These are phyloP conservation scores for Arxiozyma bovina DNA, from an alignment of 1,139 yeast genomes.

Conservation along the genomic window DNA sequence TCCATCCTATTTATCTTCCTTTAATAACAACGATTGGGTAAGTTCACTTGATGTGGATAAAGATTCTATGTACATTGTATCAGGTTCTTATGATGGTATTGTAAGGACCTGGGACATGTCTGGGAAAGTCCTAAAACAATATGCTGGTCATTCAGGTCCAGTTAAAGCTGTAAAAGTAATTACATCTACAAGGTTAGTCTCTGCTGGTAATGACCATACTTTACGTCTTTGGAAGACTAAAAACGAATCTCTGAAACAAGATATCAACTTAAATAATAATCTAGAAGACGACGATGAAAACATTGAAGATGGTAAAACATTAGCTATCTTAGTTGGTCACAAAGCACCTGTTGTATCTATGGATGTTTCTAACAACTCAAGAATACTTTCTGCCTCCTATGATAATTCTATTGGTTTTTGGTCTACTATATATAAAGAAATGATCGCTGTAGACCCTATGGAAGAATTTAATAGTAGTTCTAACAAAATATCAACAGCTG, in stretches of 20 bases:
- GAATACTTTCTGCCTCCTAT: slow-evolving; percentile 76
- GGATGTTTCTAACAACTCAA: slow-evolving; percentile 45
- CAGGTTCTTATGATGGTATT: slow-evolving; percentile 92
- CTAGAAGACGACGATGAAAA: slow-evolving; percentile 42
- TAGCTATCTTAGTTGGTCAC: slow-evolving; percentile 83
- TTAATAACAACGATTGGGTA: slow-evolving; percentile 92
- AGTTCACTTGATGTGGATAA: slow-evolving; percentile 48
- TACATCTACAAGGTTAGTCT: slow-evolving; percentile 63
- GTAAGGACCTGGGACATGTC: slow-evolving; percentile 82
- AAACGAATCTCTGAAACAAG: slow-evolving; percentile 30
- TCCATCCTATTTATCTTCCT: slow-evolving; percentile 82
- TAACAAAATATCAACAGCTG: slow-evolving; percentile 53
- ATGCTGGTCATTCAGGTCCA: slow-evolving; percentile 81
- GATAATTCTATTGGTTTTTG: slow-evolving; percentile 79
- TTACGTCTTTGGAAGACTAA: slow-evolving; percentile 80
- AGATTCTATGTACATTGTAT: slow-evolving; percentile 45
- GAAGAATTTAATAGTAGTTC: slow-evolving; percentile 38
- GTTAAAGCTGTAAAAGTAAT: slow-evolving; percentile 76
- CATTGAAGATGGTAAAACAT: slow-evolving; percentile 62
- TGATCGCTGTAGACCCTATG: slow-evolving; percentile 63
- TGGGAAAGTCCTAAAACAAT: slow-evolving; percentile 76
- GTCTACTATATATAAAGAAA: slow-evolving; percentile 80
- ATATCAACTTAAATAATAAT: slow-evolving; percentile 25
- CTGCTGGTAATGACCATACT: slow-evolving; percentile 85
- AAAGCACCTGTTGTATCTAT: slow-evolving; percentile 76